phyloP scores from a whole-genome alignment of 2,329 filamentous ascomycete genomes.

The Cordyceps cateniannulata region DNA sequence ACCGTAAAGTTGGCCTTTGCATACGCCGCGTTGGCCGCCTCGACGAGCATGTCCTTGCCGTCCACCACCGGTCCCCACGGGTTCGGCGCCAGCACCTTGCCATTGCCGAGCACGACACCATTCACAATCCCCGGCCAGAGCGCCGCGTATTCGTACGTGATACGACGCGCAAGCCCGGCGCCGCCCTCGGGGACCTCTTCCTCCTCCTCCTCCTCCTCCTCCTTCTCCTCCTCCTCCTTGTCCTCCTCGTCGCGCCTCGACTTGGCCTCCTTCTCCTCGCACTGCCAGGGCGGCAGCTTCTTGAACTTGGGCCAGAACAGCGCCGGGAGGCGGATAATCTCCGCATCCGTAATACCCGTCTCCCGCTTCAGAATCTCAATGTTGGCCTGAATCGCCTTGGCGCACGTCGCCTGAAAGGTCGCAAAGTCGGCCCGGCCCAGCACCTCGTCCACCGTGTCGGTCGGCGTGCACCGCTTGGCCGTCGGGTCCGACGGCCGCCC shows the following conservation, averaged over 20 bases:
- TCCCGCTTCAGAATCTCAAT: slow-evolving; percentile 19
- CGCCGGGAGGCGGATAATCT: slow-evolving; percentile 19
- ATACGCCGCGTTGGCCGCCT: neutral
- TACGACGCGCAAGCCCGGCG: no score
- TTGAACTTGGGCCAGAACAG: slow-evolving; percentile 13
- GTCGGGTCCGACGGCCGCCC: neutral
- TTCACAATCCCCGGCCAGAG: slow-evolving; percentile 19
- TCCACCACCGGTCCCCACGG: slow-evolving; percentile 4
- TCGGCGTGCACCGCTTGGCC: slow-evolving; percentile 12
- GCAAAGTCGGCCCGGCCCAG: slow-evolving; percentile 15
- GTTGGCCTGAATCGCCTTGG: slow-evolving; percentile 19
- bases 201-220: no score
- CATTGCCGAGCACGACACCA: slow-evolving; percentile 17
- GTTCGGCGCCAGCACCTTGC: neutral
- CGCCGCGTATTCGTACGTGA: neutral
- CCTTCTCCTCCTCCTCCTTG: no score
- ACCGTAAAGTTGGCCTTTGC: neutral
- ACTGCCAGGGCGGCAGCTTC: neutral
- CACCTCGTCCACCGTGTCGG: slow-evolving; percentile 15
- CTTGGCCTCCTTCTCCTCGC: no score
- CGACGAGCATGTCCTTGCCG: slow-evolving; percentile 1
- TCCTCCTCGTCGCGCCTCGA: no score
- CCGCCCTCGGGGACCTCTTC: no score
- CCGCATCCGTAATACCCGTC: slow-evolving; percentile 19
- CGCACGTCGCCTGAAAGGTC: slow-evolving; percentile 10